These are phyloP conservation scores for Magnolia changhungtana DNA, from an alignment of 164 flowering plant species.

Conservation along the genomic window DNA sequence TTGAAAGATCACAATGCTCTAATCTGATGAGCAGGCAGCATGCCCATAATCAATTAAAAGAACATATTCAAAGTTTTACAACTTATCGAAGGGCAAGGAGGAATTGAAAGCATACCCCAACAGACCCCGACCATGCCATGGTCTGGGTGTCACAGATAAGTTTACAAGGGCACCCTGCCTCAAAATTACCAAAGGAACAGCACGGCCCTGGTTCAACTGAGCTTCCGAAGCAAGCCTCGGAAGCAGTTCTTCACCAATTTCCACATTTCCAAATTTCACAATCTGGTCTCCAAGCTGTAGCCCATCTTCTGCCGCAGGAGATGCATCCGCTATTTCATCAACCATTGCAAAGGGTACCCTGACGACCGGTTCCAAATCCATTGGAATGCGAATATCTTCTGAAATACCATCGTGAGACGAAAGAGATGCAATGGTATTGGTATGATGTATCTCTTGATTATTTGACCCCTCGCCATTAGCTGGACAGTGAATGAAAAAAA, in stretches of 20 bases:
- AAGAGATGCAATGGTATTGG: conserved; percentile 22
- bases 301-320: conserved; percentile 96
- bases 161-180: conserved; percentile 70
- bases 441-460: conserved; percentile 16
- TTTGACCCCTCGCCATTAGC: conserved; percentile 26
- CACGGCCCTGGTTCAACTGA: conserved; percentile 55
- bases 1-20: not conserved
- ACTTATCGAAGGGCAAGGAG: not conserved
- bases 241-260: conserved; percentile 65
- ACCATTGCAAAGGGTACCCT: conserved; percentile 75
- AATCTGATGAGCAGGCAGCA: not conserved
- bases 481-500: conserved; percentile 5
- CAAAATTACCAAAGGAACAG: conserved; percentile 43
- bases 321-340: conserved; percentile 83
- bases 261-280: conserved; percentile 83
- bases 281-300: conserved; percentile 93
- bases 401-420: conserved; percentile 21
- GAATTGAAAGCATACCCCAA: conserved; percentile 59
- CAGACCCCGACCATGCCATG: conserved; percentile 85
- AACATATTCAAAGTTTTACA: not conserved
- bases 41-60: too few species aligned
- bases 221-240: conserved; percentile 73
- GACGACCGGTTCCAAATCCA: conserved; percentile 46
- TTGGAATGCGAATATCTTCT: conserved; percentile 25
- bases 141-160: conserved; percentile 72